Evolutionary conservation across 1,284 basidiomycete species (phyloP).

Genomic region (Ceratobasidium sp.): DNA sequence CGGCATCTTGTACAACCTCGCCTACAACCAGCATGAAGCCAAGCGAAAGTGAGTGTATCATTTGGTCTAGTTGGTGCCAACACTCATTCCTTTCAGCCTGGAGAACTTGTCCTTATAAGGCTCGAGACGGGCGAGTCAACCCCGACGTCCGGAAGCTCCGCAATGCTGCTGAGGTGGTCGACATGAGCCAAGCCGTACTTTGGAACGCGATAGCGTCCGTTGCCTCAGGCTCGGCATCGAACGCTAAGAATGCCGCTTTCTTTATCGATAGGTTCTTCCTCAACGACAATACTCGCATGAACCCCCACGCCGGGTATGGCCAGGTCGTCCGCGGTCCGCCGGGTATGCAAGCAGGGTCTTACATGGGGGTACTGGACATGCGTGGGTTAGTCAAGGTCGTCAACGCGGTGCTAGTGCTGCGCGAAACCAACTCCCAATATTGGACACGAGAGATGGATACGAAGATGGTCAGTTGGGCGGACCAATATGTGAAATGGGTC

Average conservation of each 20-base stretch:
- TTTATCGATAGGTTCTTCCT: conserved; percentile 72
- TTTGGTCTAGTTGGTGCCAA: not conserved
- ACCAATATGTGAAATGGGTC: conserved; percentile 67
- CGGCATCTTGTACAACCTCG: conserved; percentile 57
- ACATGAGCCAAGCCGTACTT: conserved; percentile 68
- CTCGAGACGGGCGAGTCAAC: conserved; percentile 70
- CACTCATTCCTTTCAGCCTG: conserved; percentile 55
- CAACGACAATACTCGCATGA: conserved; percentile 67
- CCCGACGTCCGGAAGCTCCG: conserved; percentile 69
- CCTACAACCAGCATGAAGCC: conserved; percentile 59
- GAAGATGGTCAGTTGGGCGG: conserved; percentile 63
- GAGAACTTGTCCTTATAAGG: conserved; percentile 67
- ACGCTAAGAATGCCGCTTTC: conserved; percentile 58
- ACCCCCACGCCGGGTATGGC: conserved; percentile 73
- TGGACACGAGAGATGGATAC: conserved; percentile 68
- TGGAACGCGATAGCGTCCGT: conserved; percentile 70
- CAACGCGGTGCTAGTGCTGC: conserved; percentile 67
- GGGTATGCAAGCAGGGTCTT: conserved; percentile 62
- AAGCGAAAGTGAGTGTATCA: conserved; percentile 28
- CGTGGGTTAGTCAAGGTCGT: conserved; percentile 70
- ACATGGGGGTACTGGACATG: conserved; percentile 72
- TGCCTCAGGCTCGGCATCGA: conserved; percentile 57
- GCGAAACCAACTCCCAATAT: conserved; percentile 61
- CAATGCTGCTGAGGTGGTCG: conserved; percentile 65
- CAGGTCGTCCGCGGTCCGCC: conserved; percentile 72